A percentile compares a stretch with the other conserved stretches of the same genome.
Evolutionary conservation across 169 alveolate genomes (phyloP).

Genomic region (Cryptosporidium muris): DNA sequence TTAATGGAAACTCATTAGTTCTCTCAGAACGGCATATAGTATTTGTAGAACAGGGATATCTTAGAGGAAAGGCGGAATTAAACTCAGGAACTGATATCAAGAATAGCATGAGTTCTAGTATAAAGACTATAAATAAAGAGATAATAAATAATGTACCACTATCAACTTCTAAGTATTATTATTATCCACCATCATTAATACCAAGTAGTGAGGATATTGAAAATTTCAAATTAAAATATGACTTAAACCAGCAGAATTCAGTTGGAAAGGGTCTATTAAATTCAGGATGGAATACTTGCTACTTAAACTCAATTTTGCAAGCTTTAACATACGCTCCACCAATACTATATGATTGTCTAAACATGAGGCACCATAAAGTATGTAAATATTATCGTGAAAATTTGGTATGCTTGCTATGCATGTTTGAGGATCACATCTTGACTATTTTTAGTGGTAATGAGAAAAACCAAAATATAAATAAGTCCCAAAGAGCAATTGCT

Average conservation of each 20-base stretch:
- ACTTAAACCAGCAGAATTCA: not conserved
- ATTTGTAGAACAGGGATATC: too few relatives aligned
- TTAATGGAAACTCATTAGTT: too few relatives aligned
- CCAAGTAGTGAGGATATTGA: slow-evolving; percentile 5
- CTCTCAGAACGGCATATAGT: too few relatives aligned
- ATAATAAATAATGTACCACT: slow-evolving; percentile 38
- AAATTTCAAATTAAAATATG: not conserved
- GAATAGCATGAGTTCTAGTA: not conserved
- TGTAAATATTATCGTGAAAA: slow-evolving; percentile 27
- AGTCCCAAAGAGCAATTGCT: not conserved
- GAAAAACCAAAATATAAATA: slow-evolving; percentile 15
- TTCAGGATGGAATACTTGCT: slow-evolving; percentile 72
- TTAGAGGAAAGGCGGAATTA: too few relatives aligned
- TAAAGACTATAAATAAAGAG: not conserved
- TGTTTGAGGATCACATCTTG: slow-evolving; percentile 76
- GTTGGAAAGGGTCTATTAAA: slow-evolving; percentile 50
- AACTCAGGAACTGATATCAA: not conserved
- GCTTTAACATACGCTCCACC: slow-evolving; percentile 63
- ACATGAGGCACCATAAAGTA: slow-evolving; percentile 36
- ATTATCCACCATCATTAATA: slow-evolving; percentile 36
- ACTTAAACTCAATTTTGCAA: slow-evolving; percentile 61
- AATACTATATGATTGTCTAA: slow-evolving; percentile 28
- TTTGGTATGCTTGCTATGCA: slow-evolving; percentile 74
- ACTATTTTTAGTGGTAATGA: slow-evolving; percentile 36
- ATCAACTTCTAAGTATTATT: slow-evolving; percentile 39